Percentiles rank a stretch among this genome's conserved stretches.
Conservation (phyloP, 225 moss, liverwort and hornwort species). For the Takakia lepidozioides region DNA sequence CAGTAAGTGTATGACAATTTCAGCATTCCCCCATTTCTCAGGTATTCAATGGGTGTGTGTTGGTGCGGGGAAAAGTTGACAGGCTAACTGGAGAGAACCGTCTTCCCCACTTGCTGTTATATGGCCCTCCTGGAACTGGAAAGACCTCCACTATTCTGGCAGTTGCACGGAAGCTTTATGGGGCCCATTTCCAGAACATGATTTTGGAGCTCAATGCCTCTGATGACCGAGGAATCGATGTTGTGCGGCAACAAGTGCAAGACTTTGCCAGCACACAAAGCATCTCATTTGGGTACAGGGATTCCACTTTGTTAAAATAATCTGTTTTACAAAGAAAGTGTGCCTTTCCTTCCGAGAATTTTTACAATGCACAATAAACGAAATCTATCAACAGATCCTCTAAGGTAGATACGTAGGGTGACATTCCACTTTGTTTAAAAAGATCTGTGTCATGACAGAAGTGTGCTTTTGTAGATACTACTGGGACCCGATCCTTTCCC, state of each 20-base stretch:
- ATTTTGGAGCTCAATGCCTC: slow-evolving; percentile 98
- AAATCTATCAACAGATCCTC: too few species aligned
- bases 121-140: slow-evolving; percentile 97
- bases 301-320: too few species aligned
- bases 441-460: too few species aligned
- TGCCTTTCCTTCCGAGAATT: too few species aligned
- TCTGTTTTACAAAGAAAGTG: too few species aligned
- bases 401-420: too few species aligned
- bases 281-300: slow-evolving; percentile 74
- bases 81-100: slow-evolving; percentile 93
- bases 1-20: too few species aligned
- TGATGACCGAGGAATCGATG: slow-evolving; percentile 97
- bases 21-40: too few species aligned
- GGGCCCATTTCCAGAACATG: slow-evolving; percentile 92
- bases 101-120: slow-evolving; percentile 80
- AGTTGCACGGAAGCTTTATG: slow-evolving; percentile 94
- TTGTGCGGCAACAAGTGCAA: slow-evolving; percentile 95
- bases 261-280: slow-evolving; percentile 99
- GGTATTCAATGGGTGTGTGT: neutral
- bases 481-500: too few species aligned
- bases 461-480: too few species aligned
- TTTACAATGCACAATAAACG: too few species aligned
- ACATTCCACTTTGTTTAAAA: too few species aligned
- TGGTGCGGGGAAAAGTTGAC: slow-evolving; percentile 52
- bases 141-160: slow-evolving; percentile 96